Evolutionary conservation across 352 stramenopile species (phyloP), one percentile per base, ranked within the genome.

Genomic region (Globisporangium sylvaticum): DNA sequence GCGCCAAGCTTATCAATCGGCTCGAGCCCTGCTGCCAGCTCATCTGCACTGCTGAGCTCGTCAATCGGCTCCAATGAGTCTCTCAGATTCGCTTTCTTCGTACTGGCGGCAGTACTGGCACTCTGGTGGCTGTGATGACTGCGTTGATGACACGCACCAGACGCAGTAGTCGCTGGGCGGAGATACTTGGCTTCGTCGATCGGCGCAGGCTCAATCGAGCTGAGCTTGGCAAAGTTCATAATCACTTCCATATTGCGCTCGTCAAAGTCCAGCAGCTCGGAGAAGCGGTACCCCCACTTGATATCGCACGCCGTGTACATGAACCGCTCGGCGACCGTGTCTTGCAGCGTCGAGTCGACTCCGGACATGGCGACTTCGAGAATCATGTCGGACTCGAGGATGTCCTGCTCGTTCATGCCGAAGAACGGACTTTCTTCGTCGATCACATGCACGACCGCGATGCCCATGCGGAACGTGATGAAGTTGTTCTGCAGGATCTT

Each of bases 221-320:
- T 92, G 15, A 95, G 77, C 62, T 89, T 90, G 22, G 77, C 76
- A 69, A 95, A 95, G 34, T 95, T 81, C 81, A 95, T 90, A 48
- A 90, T 77, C 9, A 93, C 79, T 57, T 91, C 77, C 8, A 78
- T 70, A 66, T 86, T 81, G 34, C 56, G 58, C 62, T 91, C 79
- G 39, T 91, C 78, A 53, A 94, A 94, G 29, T 91, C 74, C 6
- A 95, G 52, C 32, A 95, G 68, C 37, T 91, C 80, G 0, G 82
- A 76, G 65, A 95, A 95, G 29, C 83, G 81, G 39, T 81, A 93
- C 2, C 84, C 84, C 80, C 81, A 90, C 61, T 75, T 77, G 29
- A 95, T 62, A 62, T 89, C 81, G 25, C 78, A 69, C 18, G 79
- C 72, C 15, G 84, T 91, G 69, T 95, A 95, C 25, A 84, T 85